phyloP scores from a whole-genome alignment of 202 grass and related monocot species.

The Panicum hallii region DNA sequence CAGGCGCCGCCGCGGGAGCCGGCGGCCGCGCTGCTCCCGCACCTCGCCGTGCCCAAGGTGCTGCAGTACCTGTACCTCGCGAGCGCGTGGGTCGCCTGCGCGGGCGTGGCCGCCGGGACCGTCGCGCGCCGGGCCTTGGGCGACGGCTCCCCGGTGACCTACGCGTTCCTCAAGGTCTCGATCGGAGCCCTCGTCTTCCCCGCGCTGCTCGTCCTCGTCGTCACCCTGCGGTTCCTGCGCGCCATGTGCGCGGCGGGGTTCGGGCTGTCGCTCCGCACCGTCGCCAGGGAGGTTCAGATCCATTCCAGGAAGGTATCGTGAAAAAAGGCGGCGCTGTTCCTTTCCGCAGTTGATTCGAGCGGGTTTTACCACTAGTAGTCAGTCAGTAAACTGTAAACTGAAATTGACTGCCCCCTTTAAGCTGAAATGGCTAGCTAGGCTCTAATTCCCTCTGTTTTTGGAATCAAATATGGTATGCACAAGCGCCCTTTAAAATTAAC shows the following conservation, averaged over 20 bases:
- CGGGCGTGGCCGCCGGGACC: background rate
- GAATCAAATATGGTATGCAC: background rate
- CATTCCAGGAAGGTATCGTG: constrained; percentile 3
- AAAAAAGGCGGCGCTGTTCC: background rate
- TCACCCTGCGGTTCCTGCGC: constrained; percentile 18
- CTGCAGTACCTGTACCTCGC: constrained; percentile 32
- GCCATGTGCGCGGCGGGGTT: constrained; percentile 6
- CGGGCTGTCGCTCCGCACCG: background rate
- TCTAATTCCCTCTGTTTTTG: background rate
- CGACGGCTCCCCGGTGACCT: background rate
- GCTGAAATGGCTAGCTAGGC: background rate
- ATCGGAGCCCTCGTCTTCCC: background rate
- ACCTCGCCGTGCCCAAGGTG: background rate
- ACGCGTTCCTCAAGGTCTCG: background rate
- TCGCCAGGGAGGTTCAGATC: constrained; percentile 17
- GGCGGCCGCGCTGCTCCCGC: background rate
- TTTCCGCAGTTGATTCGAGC: background rate
- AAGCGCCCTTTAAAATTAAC: background rate
- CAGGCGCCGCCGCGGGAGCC: background rate
- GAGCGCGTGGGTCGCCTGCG: constrained; percentile 12
- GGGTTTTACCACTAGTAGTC: background rate
- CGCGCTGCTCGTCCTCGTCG: constrained; percentile 3
- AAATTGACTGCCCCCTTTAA: no score
- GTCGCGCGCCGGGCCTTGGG: background rate
- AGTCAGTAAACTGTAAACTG: background rate